phyloP scores from a whole-genome alignment of 306 rosid species.

The Arachis hypogaea region DNA sequence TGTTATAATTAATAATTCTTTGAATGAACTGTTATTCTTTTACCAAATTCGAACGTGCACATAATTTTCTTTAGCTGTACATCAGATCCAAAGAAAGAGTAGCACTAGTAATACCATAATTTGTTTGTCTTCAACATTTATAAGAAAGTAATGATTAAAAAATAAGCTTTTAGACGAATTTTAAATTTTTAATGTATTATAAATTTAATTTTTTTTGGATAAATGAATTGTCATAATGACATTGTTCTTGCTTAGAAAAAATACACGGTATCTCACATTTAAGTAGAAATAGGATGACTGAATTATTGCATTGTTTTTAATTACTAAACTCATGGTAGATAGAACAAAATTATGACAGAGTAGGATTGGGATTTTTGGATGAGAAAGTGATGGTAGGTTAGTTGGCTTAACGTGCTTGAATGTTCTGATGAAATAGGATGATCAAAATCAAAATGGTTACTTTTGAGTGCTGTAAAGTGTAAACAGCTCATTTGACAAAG shows the following conservation, averaged over 20 bases:
- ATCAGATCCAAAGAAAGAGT: background rate
- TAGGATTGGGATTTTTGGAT: slow-evolving; percentile 17
- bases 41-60: slow-evolving; percentile 22
- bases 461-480: slow-evolving; percentile 12
- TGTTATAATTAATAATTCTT: slow-evolving; percentile 1
- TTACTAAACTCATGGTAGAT: background rate
- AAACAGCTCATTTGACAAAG: background rate
- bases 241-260: slow-evolving; percentile 2
- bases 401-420: slow-evolving; percentile 17
- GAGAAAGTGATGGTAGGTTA: slow-evolving; percentile 22
- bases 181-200: too few relatives aligned
- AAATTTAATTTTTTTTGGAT: background rate
- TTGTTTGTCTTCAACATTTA: too few relatives aligned
- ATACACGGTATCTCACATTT: background rate
- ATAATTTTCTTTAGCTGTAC: background rate
- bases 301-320: background rate
- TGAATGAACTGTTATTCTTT: background rate
- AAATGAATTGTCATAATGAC: background rate
- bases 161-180: too few relatives aligned
- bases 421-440: slow-evolving; percentile 18
- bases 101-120: too few relatives aligned
- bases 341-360: background rate
- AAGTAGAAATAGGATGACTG: slow-evolving; percentile 1
- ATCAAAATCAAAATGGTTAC: slow-evolving; percentile 9
- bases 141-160: too few relatives aligned